Conservation (phyloP, 1,284 basidiomycete species). For the Macrocystidia cucumis region DNA sequence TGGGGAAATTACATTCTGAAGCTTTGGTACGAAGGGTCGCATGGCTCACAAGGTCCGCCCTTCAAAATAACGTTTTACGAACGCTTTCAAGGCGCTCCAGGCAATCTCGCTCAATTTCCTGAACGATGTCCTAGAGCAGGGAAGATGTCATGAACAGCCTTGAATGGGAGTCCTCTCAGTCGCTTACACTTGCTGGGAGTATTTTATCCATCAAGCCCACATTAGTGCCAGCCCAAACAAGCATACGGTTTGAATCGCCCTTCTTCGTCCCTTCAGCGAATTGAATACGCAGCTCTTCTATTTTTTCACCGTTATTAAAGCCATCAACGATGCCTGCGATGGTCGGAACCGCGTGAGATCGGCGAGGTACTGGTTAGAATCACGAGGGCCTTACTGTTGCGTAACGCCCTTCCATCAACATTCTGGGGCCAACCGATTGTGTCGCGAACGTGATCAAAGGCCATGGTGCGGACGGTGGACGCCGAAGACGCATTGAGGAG, state of each 20-base stretch:
- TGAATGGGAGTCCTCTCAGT: background rate
- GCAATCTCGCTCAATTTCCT: slow-evolving; percentile 38
- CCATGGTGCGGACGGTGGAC: slow-evolving; percentile 52
- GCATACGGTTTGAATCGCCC: slow-evolving; percentile 40
- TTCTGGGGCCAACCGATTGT: slow-evolving; percentile 59
- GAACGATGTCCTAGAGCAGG: slow-evolving; percentile 31
- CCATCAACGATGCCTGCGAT: slow-evolving; percentile 45
- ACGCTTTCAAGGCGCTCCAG: slow-evolving; percentile 25
- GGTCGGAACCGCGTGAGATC: background rate
- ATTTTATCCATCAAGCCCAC: slow-evolving; percentile 51
- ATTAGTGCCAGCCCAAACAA: slow-evolving; percentile 67
- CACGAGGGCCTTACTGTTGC: slow-evolving; percentile 31
- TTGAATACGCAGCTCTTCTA: slow-evolving; percentile 34
- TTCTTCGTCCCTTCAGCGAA: slow-evolving; percentile 34
- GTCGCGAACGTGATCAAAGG: slow-evolving; percentile 56
- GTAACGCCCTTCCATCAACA: slow-evolving; percentile 56
- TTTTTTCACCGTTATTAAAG: slow-evolving; percentile 40
- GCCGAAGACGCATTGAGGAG: slow-evolving; percentile 41
- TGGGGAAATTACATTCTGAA: no score
- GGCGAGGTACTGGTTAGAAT: no score
- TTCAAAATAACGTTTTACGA: no score
- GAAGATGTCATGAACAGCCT: background rate
- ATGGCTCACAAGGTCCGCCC: no score
- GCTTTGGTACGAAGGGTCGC: no score
- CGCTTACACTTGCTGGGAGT: slow-evolving; percentile 47